Conservation (phyloP, 176 grass and related monocot species). For the Triticum urartu region DNA sequence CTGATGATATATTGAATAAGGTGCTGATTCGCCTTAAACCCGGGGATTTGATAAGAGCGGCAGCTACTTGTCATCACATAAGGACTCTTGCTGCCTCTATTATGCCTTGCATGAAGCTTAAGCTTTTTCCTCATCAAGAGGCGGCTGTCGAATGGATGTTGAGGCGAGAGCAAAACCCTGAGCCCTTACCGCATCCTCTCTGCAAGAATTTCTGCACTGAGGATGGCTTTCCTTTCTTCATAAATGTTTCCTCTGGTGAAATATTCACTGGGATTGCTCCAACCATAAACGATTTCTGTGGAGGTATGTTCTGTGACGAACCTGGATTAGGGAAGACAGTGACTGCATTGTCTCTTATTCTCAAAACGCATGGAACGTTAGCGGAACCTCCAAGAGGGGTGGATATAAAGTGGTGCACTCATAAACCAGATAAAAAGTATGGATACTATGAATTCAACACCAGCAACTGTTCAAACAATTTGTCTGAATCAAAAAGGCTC, state of each 20-base stretch:
- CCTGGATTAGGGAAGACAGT: slow-evolving; percentile 96
- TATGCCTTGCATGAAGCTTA: slow-evolving; percentile 96
- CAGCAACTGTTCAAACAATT: slow-evolving; percentile 32
- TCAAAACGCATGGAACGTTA: slow-evolving; percentile 86
- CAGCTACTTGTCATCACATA: slow-evolving; percentile 76
- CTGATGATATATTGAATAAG: slow-evolving; percentile 77
- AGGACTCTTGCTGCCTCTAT: slow-evolving; percentile 63
- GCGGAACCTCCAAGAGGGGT: slow-evolving; percentile 69
- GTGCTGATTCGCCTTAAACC: slow-evolving; percentile 60
- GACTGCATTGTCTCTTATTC: slow-evolving; percentile 91
- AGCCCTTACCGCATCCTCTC: slow-evolving; percentile 60
- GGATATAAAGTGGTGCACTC: slow-evolving; percentile 76
- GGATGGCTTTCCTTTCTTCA: slow-evolving; percentile 75
- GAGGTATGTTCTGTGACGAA: slow-evolving; percentile 99
- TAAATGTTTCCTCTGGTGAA: slow-evolving; percentile 81
- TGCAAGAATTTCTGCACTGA: slow-evolving; percentile 73
- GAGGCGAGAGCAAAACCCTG: slow-evolving; percentile 49
- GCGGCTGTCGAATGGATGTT: slow-evolving; percentile 93
- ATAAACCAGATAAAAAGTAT: slow-evolving; percentile 71
- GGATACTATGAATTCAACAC: slow-evolving; percentile 83
- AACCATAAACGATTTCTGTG: slow-evolving; percentile 65
- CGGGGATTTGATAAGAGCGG: slow-evolving; percentile 68
- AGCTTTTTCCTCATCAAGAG: slow-evolving; percentile 95
- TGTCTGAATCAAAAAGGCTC: slow-evolving; percentile 34
- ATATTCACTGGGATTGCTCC: slow-evolving; percentile 56